Conservation (phyloP, 805 yeast genomes). For the Starmera amethionina region DNA sequence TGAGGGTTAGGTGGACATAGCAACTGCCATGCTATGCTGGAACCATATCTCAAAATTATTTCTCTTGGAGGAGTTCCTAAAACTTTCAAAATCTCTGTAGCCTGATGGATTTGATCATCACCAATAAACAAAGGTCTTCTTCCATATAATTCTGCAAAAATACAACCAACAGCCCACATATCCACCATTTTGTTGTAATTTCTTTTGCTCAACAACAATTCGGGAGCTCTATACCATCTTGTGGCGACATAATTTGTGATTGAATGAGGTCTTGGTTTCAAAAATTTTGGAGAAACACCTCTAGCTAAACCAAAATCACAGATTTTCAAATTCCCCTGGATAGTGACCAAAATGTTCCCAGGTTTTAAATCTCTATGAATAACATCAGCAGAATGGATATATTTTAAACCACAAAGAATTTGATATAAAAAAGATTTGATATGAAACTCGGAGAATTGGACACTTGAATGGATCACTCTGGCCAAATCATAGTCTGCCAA, state of each 20-base stretch:
- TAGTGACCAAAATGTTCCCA: conserved; percentile 71
- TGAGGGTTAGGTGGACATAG: conserved; percentile 34
- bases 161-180: conserved; percentile 93
- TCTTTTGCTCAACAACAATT: conserved; percentile 54
- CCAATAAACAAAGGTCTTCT: conserved; percentile 78
- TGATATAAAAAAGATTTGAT: conserved; percentile 71
- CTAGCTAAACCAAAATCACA: conserved; percentile 94
- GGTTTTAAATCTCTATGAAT: conserved; percentile 92
- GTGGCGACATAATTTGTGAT: conserved; percentile 89
- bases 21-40: conserved; percentile 36
- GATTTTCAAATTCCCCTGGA: conserved; percentile 68
- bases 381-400: conserved; percentile 86
- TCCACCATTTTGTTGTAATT: conserved; percentile 65
- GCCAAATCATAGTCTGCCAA: conserved; percentile 75
- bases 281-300: conserved; percentile 39
- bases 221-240: conserved; percentile 95
- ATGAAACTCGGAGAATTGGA: conserved; percentile 78
- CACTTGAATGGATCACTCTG: conserved; percentile 65
- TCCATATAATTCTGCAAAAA: conserved; percentile 75
- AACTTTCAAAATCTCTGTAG: conserved; percentile 54
- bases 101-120: conserved; percentile 58
- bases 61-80: conserved; percentile 61
- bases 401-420: conserved; percentile 75
- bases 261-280: conserved; percentile 26
- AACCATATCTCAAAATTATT: conserved; percentile 32